Evolutionary conservation across 176 grass and related monocot species (phyloP), one percentile per base, ranked within the genome.

Genomic region (Carex pumila): DNA sequence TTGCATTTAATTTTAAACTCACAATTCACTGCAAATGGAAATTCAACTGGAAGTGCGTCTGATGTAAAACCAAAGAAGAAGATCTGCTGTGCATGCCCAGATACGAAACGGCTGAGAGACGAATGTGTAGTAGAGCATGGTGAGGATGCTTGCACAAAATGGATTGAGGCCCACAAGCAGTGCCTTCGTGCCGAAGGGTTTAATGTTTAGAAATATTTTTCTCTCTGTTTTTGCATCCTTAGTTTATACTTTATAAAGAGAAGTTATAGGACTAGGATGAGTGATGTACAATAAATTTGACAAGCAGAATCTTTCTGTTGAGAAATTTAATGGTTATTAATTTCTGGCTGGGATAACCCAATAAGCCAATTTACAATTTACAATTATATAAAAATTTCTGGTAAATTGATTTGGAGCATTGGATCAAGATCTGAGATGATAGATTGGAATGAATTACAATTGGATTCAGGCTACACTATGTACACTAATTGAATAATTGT

Each of bases 81-180:
- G 91, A 95, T 93, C 31, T 93, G 95, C 45, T 95, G 95, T 18
- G 92, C 89, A 1, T 93, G 95, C 79, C 95, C 95, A 3, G 95
- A 98, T 43, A 98, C 96, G 4, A 98, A 95, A 88, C 89, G 84
- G 85, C 82, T 93, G 74, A 89, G 93, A 62, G 96, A 98, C 89
- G 57, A 97, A 41, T 97, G 95, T 84, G 84, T 97, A 14, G 84
- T 94, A 71, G 75, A 94, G 87, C 84, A 93, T 14, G 92, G 95
- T 0, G 95, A 97, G 86, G 88, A 77, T 8, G 81, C 92, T 19
- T 97, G 95, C 5, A 85, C 76, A 5, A 97, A 97, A 68, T 90
- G 88, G 88, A 97, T 94, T 2, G 85, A 97, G 91, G 94, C 94
- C 2, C 93, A 98, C 74, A 87, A 89, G 31, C 71, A 54, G 22